Conservation (phyloP, 306 rosid genomes). For the Cucumis hystrix region DNA sequence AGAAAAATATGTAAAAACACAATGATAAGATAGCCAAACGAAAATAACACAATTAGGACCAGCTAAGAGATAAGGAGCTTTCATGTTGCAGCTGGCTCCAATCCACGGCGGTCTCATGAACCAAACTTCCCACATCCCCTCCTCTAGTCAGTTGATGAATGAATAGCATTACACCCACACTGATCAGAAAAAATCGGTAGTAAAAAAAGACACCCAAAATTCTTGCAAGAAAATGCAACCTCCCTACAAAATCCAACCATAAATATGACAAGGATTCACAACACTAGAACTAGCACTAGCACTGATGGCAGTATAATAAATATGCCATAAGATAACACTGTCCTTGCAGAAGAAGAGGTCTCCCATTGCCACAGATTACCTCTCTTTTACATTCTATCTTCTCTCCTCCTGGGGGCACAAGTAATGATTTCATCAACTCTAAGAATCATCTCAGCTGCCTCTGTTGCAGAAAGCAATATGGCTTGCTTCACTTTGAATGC, state of each 20-base stretch:
- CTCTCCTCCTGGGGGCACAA: conserved; percentile 93
- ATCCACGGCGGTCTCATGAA: not conserved
- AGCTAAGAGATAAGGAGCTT: not conserved
- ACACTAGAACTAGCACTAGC: not conserved
- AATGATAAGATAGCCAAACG: not conserved
- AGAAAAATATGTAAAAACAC: not conserved
- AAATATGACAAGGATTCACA: not conserved
- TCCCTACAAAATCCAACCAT: conserved; percentile 1
- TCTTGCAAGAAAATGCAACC: conserved; percentile 2
- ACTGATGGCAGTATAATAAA: not conserved
- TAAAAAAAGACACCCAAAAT: not conserved
- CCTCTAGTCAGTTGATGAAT: not conserved
- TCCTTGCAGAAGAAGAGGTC: not conserved
- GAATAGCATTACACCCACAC: not conserved
- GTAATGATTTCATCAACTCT: conserved; percentile 95
- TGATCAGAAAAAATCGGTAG: not conserved
- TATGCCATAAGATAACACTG: not conserved
- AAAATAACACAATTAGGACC: not conserved
- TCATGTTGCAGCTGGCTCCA: not conserved
- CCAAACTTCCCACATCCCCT: too few species aligned
- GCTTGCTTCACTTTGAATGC: conserved; percentile 93
- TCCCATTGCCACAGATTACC: not conserved
- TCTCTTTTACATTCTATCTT: conserved; percentile 60
- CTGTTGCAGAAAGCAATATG: conserved; percentile 79
- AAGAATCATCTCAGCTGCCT: conserved; percentile 97